phyloP scores from a whole-genome alignment of 371 early-diverging fungal species.

The Cladochytrium tenue region DNA sequence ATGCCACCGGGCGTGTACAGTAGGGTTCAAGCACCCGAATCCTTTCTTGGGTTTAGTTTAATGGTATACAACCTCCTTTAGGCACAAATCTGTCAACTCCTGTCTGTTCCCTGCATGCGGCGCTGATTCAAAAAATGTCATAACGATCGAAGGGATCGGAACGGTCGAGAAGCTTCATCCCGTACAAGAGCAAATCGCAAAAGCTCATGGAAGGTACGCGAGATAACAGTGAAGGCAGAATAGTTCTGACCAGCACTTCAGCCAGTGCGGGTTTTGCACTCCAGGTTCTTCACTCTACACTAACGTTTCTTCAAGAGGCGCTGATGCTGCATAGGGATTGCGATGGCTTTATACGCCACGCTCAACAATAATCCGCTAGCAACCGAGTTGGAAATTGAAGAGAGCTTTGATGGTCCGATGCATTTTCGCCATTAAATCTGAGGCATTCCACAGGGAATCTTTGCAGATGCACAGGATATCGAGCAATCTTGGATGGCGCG shows the following conservation, averaged over 20 bases:
- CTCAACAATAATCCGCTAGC: slow-evolving; percentile 66
- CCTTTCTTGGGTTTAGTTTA: background rate
- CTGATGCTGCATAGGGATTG: slow-evolving; percentile 64
- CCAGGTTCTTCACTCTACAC: slow-evolving; percentile 32
- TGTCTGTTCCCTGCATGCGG: slow-evolving; percentile 73
- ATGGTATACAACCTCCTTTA: slow-evolving; percentile 12
- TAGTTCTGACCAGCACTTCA: slow-evolving; percentile 11
- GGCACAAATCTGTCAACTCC: slow-evolving; percentile 65
- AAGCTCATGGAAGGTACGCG: slow-evolving; percentile 32
- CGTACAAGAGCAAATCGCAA: slow-evolving; percentile 52
- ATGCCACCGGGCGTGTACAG: slow-evolving; percentile 31
- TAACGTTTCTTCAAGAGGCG: background rate
- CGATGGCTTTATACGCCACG: slow-evolving; percentile 74
- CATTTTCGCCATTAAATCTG: background rate
- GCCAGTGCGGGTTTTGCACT: slow-evolving; percentile 84
- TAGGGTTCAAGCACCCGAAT: background rate
- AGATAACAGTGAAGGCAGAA: background rate
- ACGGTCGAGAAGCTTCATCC: slow-evolving; percentile 67
- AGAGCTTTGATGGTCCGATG: slow-evolving; percentile 68
- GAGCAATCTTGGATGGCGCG: slow-evolving; percentile 78
- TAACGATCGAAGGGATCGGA: slow-evolving; percentile 79
- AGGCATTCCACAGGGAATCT: slow-evolving; percentile 52
- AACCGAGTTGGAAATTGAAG: slow-evolving; percentile 70
- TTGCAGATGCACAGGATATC: slow-evolving; percentile 82
- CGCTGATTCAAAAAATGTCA: slow-evolving; percentile 74